These are phyloP conservation scores for Akanthomyces uredinophilus DNA, from an alignment of 2,329 filamentous ascomycete genomes.

Conservation along the genomic window DNA sequence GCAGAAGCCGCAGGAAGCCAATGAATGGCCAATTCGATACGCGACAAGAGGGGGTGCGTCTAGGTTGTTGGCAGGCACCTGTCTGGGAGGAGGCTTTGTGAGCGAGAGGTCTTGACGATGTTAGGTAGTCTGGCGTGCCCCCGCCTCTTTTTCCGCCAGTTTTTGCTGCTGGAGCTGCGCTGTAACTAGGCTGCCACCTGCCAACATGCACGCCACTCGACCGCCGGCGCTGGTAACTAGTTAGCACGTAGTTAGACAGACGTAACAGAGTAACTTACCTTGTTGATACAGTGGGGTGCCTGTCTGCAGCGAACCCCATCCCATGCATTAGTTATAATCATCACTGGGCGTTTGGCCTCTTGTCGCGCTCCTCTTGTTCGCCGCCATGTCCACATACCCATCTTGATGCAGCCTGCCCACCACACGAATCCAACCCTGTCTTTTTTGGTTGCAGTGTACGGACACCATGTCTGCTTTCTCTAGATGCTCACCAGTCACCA, in stretches of 20 bases:
- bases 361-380: neutral
- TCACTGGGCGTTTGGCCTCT: neutral
- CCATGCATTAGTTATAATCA: neutral
- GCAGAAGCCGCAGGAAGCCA: neutral
- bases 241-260: no score
- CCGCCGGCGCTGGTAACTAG: no score
- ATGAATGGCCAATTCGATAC: conserved; percentile 6
- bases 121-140: conserved; percentile 14
- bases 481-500: no score
- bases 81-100: neutral
- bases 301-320: conserved; percentile 2
- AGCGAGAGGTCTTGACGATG: conserved; percentile 5
- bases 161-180: neutral
- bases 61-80: neutral
- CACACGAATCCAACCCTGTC: neutral
- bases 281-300: neutral
- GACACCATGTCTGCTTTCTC: no score
- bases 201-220: no score
- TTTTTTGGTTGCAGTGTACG: no score
- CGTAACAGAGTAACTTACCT: no score
- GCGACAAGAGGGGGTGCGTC: conserved; percentile 1
- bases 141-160: neutral
- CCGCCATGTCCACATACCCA: neutral
- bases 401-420: neutral
- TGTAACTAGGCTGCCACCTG: no score